These are phyloP conservation scores for Ascoidea rubescens DNA, from an alignment of 805 yeast genomes.

Conservation along the genomic window DNA sequence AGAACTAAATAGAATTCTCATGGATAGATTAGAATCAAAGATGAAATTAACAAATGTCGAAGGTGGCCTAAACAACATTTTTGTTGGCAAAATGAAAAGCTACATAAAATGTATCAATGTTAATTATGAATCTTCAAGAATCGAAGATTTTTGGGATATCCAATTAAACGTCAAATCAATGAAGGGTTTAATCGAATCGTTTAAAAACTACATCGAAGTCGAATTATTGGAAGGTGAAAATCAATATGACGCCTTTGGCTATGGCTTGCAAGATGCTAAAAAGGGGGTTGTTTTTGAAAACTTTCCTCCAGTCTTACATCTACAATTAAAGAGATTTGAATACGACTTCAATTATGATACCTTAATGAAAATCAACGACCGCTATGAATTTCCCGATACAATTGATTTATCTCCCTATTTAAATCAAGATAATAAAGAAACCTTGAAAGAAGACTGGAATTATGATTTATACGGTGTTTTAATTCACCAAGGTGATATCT, in stretches of 20 bases:
- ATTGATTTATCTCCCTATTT: conserved; percentile 73
- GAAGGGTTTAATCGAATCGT: conserved; percentile 57
- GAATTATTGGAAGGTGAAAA: conserved; percentile 91
- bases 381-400: conserved; percentile 74
- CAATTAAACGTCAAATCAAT: conserved; percentile 87
- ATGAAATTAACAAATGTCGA: conserved; percentile 84
- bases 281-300: conserved; percentile 88
- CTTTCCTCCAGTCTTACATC: conserved; percentile 85
- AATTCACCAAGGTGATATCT: conserved; percentile 91
- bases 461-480: conserved; percentile 86
- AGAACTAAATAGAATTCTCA: conserved; percentile 84
- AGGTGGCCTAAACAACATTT: conserved; percentile 60
- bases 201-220: conserved; percentile 71
- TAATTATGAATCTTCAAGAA: conserved; percentile 81
- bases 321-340: conserved; percentile 89
- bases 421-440: conserved; percentile 32
- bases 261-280: conserved; percentile 86
- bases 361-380: conserved; percentile 82
- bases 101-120: conserved; percentile 87
- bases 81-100: conserved; percentile 95
- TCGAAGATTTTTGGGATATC: conserved; percentile 96
- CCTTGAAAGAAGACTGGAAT: conserved; percentile 42
- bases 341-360: conserved; percentile 84
- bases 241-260: conserved; percentile 80
- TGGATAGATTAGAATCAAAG: conserved; percentile 83